Evolutionary conservation across 805 yeast genomes (phyloP).

Genomic region (Priceomyces medius): DNA sequence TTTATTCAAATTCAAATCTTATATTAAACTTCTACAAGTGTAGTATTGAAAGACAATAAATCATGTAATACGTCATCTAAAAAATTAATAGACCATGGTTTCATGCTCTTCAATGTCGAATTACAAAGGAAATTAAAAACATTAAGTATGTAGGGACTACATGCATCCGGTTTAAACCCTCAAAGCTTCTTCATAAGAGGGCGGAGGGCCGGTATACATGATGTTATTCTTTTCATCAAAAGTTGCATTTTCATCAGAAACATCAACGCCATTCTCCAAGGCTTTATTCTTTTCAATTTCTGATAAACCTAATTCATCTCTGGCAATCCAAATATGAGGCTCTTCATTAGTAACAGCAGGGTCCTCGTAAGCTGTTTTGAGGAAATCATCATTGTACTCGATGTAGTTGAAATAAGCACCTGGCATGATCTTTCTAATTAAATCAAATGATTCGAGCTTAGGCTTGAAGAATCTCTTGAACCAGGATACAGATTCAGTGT

Average conservation of each 20-base stretch:
- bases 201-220: conserved; percentile 63
- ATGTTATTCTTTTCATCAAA: conserved; percentile 58
- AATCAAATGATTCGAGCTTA: conserved; percentile 44
- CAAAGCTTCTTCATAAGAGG: conserved; percentile 57
- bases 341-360: conserved; percentile 56
- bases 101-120: too few relatives aligned
- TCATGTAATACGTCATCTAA: too few relatives aligned
- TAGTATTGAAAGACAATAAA: too few relatives aligned
- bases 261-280: conserved; percentile 51
- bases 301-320: conserved; percentile 66
- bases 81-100: too few relatives aligned
- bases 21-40: too few relatives aligned
- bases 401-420: conserved; percentile 37
- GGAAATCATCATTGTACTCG: conserved; percentile 40
- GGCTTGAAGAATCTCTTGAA: conserved; percentile 48
- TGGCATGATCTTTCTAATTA: conserved; percentile 47
- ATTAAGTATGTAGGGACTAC: too few relatives aligned
- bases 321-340: conserved; percentile 71
- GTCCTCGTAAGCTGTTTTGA: conserved; percentile 48
- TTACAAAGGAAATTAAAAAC: too few relatives aligned
- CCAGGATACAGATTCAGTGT: conserved; percentile 26
- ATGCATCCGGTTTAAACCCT: conserved; percentile 35
- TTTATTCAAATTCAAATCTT: too few relatives aligned
- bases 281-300: conserved; percentile 57
- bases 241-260: conserved; percentile 56